Evolutionary conservation across 768 basidiomycete genomes (phyloP), one percentile per base, ranked within the genome.

Genomic region (Termitomyces sp.): DNA sequence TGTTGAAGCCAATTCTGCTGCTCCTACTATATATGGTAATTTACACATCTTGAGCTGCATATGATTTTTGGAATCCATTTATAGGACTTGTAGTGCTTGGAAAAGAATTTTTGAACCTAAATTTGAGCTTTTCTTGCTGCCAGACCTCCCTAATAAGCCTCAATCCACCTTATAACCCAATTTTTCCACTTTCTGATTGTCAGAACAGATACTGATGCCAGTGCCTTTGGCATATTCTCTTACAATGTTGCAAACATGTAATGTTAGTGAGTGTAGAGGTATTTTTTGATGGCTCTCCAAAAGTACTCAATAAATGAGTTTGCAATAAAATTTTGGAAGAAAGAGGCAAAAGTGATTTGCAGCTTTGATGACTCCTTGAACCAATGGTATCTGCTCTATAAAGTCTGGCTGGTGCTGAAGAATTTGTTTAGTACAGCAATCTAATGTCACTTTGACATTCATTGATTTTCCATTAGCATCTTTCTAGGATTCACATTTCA

Each of bases 101-200:
- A 27, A 27, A 2, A 3, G 27, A 27, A 34, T 34, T 2, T 34
- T 2, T 8, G 8, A 27, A 48, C 55, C 16, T 57, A 46, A 11
- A 57, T 48, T 12, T 57, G 46, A 18, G 55, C 46, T 30, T 57
- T 6, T 12, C 48, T 57, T 36, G 47, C 55, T 49, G 22, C 55
- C 8, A 49, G 46, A 16, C 55, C 55, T 33, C 9, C 11, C 18
- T 16, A 3, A 30, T 48, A 57, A 39, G 55, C 44, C 3, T 48
- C 33, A 33, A 57, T 46, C 45, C 45, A 57, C 20, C 33, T 34
- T 27, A 27, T 27, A 2, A 2, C 27, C 27, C 27, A 3, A 27
- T 27, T 27, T n/a, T 57, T 46, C 45, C 55, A 57, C 33, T 45
- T 57, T 18, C n/a, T 20, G 15, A 57, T 57, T 3, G 33, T 46